Conservation (phyloP, 2,329 filamentous ascomycete genomes). For the Fusarium chlamydosporum region DNA sequence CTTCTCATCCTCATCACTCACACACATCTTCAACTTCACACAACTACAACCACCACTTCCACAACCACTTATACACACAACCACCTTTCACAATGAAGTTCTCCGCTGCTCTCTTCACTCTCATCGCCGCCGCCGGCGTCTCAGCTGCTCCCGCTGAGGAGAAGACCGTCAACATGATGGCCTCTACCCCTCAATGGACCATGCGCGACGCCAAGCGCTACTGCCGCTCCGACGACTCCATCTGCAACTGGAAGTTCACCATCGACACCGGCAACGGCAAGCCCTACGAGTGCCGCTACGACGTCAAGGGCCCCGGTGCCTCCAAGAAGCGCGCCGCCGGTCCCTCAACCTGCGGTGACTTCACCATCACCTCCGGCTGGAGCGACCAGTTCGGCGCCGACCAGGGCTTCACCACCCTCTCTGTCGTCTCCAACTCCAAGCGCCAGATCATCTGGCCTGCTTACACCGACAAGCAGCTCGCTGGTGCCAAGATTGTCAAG, state of each 20-base stretch:
- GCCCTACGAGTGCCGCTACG: constrained; percentile 47
- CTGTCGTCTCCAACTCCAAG: constrained; percentile 61
- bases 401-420: constrained; percentile 68
- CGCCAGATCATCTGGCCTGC: constrained; percentile 65
- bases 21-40: constrained; percentile 7
- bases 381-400: constrained; percentile 67
- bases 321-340: constrained; percentile 56
- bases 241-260: constrained; percentile 62
- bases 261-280: constrained; percentile 61
- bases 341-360: constrained; percentile 62
- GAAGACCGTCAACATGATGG: constrained; percentile 58
- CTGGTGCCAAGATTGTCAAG: constrained; percentile 60
- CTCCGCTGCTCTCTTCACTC: constrained; percentile 57
- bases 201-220: constrained; percentile 58
- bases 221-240: constrained; percentile 57
- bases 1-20: constrained; percentile 27
- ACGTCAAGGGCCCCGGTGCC: constrained; percentile 55
- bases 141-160: constrained; percentile 55
- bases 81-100: constrained; percentile 59
- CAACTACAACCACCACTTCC: constrained; percentile 16
- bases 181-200: constrained; percentile 58
- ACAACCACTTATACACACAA: constrained; percentile 6
- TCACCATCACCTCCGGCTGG: constrained; percentile 68
- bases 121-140: constrained; percentile 56
- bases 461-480: constrained; percentile 67